Evolutionary conservation across 768 basidiomycete genomes (phyloP).

Genomic region (Butyriboletus loyo): DNA sequence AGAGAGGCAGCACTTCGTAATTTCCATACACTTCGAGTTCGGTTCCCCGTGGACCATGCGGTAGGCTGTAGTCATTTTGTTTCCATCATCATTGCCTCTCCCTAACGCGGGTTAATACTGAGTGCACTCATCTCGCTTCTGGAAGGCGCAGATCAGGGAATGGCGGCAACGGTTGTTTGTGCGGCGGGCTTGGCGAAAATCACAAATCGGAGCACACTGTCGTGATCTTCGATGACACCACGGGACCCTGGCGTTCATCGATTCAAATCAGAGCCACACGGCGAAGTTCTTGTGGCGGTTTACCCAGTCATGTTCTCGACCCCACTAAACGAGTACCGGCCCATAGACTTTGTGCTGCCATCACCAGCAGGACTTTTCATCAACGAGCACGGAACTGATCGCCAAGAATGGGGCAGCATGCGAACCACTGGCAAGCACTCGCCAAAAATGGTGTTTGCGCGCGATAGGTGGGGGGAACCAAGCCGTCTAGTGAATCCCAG

Average conservation of each 20-base stretch:
- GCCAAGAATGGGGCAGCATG: no score
- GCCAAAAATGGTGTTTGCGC: no score
- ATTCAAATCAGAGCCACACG: not conserved
- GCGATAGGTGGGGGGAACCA: no score
- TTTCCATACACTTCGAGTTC: not conserved
- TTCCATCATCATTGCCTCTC: slow-evolving; percentile 2
- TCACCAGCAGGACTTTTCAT: no score
- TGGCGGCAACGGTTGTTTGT: not conserved
- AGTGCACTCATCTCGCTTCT: not conserved
- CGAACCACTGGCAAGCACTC: no score
- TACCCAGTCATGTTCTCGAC: not conserved
- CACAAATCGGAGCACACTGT: not conserved
- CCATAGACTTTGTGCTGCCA: no score
- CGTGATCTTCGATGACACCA: not conserved
- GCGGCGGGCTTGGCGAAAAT: not conserved
- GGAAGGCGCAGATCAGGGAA: not conserved
- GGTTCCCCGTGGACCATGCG: not conserved
- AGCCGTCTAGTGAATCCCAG: no score
- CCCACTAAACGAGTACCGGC: no score
- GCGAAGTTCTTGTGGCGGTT: not conserved
- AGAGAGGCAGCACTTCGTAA: slow-evolving; percentile 4
- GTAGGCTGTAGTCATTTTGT: not conserved
- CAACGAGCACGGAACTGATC: no score
- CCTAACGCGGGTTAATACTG: not conserved
- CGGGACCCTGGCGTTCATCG: not conserved